A percentile compares a stretch with the other conserved stretches of the same genome.
These are phyloP conservation scores for Nicotiana benthamiana DNA, from an alignment of 257 asterid genomes.

Conservation along the genomic window DNA sequence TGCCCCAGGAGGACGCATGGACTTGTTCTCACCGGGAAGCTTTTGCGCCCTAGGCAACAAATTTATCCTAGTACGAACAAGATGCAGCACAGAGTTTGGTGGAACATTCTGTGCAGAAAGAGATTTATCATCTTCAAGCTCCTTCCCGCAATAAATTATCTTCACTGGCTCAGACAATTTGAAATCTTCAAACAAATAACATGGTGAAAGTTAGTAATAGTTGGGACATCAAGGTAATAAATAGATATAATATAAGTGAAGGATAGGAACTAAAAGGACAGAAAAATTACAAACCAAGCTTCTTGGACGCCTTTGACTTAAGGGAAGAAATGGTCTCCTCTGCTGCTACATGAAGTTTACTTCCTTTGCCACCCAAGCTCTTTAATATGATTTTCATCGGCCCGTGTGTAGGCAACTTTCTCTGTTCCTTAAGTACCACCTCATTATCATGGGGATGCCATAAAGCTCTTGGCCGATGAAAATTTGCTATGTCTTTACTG, in stretches of 20 bases:
- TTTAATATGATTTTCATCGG: constrained; percentile 88
- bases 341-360: constrained; percentile 87
- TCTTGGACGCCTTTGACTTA: constrained; percentile 91
- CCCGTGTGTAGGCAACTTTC: constrained; percentile 62
- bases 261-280: not conserved
- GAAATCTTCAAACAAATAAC: constrained; percentile 50
- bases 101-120: constrained; percentile 71
- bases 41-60: constrained; percentile 86
- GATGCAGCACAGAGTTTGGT: constrained; percentile 90
- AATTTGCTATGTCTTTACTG: constrained; percentile 96
- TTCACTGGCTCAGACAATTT: constrained; percentile 87
- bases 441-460: constrained; percentile 99
- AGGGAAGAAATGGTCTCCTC: constrained; percentile 78
- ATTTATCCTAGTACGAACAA: constrained; percentile 83
- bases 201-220: constrained; percentile 1
- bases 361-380: constrained; percentile 98
- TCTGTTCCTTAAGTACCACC: constrained; percentile 72
- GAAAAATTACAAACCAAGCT: constrained; percentile 52
- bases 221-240: not conserved
- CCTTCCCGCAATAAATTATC: constrained; percentile 71
- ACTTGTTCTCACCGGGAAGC: constrained; percentile 94
- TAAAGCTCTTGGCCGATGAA: constrained; percentile 92
- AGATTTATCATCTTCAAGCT: constrained; percentile 81
- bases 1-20: constrained; percentile 99
- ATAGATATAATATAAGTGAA: constrained; percentile 11